Conservation (phyloP, 169 alveolate genomes). For the Amoebophrya sp. region DNA sequence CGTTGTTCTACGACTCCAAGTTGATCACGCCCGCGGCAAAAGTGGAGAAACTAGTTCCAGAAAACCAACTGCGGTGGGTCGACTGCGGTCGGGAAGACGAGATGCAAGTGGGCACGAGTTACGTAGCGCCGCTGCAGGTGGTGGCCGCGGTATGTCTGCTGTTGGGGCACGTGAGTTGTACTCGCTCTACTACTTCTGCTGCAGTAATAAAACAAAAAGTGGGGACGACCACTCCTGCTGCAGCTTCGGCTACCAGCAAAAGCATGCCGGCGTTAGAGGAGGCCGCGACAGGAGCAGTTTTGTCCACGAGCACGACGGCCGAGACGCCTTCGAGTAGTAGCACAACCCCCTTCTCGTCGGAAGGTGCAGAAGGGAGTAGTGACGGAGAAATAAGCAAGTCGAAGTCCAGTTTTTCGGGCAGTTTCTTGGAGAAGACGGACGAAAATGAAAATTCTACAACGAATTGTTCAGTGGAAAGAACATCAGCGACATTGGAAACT, state of each 20-base stretch:
- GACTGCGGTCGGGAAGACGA: background rate
- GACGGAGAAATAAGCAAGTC: background rate
- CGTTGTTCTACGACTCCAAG: conserved; percentile 24
- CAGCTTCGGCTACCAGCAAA: background rate
- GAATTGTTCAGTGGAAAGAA: too few relatives aligned
- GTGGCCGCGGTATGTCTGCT: background rate
- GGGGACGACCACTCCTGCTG: too few relatives aligned
- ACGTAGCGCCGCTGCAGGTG: background rate
- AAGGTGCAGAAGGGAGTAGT: background rate
- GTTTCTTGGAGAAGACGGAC: background rate
- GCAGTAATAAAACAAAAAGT: too few relatives aligned
- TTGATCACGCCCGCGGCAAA: background rate
- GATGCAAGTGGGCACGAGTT: background rate
- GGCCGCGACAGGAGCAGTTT: too few relatives aligned
- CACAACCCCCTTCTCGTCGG: background rate
- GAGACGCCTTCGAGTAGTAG: too few relatives aligned
- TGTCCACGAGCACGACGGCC: background rate
- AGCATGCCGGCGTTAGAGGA: too few relatives aligned
- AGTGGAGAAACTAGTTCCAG: background rate
- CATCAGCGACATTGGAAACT: too few relatives aligned
- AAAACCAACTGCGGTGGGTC: background rate
- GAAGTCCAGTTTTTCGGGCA: too few relatives aligned
- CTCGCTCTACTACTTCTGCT: too few relatives aligned
- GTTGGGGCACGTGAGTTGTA: background rate
- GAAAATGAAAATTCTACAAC: background rate